Conservation (phyloP, 1,284 basidiomycete species). For the Rhizoctonia solani region DNA sequence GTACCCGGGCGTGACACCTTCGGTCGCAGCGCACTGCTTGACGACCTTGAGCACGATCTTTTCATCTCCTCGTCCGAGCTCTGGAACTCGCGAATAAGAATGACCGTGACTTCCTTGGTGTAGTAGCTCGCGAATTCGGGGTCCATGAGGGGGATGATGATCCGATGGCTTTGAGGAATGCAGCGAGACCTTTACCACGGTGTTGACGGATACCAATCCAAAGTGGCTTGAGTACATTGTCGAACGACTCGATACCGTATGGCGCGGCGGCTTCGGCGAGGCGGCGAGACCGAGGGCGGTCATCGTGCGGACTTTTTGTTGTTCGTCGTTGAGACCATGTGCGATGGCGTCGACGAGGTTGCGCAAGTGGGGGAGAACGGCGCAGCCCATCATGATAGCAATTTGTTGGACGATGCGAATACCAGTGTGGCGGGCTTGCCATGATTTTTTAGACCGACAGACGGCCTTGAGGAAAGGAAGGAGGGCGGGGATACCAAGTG, state of each 20-base stretch:
- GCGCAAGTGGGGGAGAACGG: conserved; percentile 95
- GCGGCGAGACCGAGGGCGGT: conserved; percentile 96
- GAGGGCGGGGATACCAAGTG: conserved; percentile 95
- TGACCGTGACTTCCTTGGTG: conserved; percentile 95
- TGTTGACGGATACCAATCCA: conserved; percentile 98
- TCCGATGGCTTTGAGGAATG: conserved; percentile 98
- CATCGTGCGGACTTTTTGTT: conserved; percentile 99
- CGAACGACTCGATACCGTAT: conserved; percentile 99
- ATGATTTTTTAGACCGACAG: conserved; percentile 98
- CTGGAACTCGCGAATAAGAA: conserved; percentile 98
- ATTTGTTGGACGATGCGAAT: conserved; percentile 99
- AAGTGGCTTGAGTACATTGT: conserved; percentile 95
- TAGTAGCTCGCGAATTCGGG: conserved; percentile 98
- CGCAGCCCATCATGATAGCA: conserved; percentile 99
- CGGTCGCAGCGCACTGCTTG: conserved; percentile 97
- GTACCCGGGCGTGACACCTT: conserved; percentile 91
- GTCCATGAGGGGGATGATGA: conserved; percentile 99
- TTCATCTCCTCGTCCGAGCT: conserved; percentile 99
- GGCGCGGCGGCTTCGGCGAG: conserved; percentile 97
- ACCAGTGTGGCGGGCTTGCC: conserved; percentile 99
- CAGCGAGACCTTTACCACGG: conserved; percentile 96
- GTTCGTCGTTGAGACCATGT: conserved; percentile 94
- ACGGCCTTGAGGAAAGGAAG: conserved; percentile 98
- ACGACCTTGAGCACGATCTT: conserved; percentile 99
- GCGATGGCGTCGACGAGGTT: conserved; percentile 97